Percentiles rank a stretch among this genome's conserved stretches.
These are phyloP conservation scores for Ophiostoma piceae DNA, from an alignment of 2,329 filamentous ascomycete species.

Conservation along the genomic window DNA sequence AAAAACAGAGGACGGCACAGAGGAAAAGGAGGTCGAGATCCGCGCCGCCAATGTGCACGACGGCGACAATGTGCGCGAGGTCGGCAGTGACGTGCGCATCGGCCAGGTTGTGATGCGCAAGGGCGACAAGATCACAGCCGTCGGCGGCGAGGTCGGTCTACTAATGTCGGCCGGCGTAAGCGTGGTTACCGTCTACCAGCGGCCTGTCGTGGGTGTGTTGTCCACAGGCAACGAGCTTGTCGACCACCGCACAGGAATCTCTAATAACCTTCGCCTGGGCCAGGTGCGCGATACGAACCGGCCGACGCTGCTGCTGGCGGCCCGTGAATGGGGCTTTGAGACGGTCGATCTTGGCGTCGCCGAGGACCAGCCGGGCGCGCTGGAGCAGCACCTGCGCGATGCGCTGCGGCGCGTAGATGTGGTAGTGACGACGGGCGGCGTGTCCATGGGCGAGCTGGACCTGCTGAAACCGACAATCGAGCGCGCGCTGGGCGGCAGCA, in stretches of 20 bases:
- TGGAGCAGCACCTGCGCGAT: conserved; percentile 72
- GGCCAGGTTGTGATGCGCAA: conserved; percentile 65
- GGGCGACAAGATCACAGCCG: conserved; percentile 76
- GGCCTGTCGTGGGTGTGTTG: conserved; percentile 76
- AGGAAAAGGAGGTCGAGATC: conserved; percentile 86
- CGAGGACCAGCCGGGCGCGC: conserved; percentile 62
- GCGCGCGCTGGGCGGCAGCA: conserved; percentile 78
- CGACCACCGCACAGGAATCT: conserved; percentile 45
- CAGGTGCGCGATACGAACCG: conserved; percentile 94
- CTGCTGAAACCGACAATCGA: conserved; percentile 95
- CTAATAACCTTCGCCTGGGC: conserved; percentile 57
- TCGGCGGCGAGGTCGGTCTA: conserved; percentile 87
- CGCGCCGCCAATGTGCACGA: conserved; percentile 67
- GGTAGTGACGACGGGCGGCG: conserved; percentile 86
- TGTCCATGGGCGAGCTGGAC: conserved; percentile 97
- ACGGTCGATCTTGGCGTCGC: conserved; percentile 83
- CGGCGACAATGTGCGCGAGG: conserved; percentile 84
- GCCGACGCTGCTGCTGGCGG: conserved; percentile 76
- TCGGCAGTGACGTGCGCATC: conserved; percentile 77
- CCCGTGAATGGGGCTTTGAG: conserved; percentile 67
- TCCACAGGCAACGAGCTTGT: conserved; percentile 96
- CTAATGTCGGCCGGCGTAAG: conserved; percentile 76
- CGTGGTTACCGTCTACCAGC: conserved; percentile 66
- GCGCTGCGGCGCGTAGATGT: conserved; percentile 72
- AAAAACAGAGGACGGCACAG: conserved; percentile 70